Evolutionary conservation across 1,139 yeast genomes (phyloP).

Genomic region (Arxiozyma bovina): DNA sequence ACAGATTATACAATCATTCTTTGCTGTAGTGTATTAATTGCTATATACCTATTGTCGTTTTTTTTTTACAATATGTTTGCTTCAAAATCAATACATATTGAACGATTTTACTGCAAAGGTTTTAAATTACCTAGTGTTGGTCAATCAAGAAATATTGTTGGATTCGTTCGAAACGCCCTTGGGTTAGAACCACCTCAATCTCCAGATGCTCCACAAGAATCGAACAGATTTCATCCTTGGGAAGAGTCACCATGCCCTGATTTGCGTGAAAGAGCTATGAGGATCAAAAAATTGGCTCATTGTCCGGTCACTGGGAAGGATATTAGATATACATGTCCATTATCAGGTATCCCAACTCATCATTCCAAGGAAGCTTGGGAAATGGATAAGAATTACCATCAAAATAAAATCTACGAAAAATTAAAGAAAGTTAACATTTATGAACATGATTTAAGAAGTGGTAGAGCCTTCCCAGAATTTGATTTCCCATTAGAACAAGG

Average conservation of each 20-base stretch:
- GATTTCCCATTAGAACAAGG: slow-evolving; percentile 83
- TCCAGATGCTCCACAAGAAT: slow-evolving; percentile 54
- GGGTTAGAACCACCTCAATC: slow-evolving; percentile 58
- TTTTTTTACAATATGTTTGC: neutral
- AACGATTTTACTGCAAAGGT: neutral
- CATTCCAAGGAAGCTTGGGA: slow-evolving; percentile 88
- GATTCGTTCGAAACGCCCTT: slow-evolving; percentile 46
- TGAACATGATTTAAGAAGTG: slow-evolving; percentile 92
- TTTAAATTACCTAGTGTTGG: neutral
- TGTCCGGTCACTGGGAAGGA: slow-evolving; percentile 86
- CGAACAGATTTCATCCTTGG: slow-evolving; percentile 72
- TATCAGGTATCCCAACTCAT: slow-evolving; percentile 95
- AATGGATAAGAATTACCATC: slow-evolving; percentile 64
- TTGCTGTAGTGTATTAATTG: neutral
- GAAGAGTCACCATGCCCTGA: slow-evolving; percentile 88
- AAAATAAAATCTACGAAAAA: slow-evolving; percentile 55
- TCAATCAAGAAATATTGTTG: slow-evolving; percentile 13
- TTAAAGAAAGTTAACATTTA: slow-evolving; percentile 82
- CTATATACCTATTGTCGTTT: too few species aligned
- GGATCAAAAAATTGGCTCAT: slow-evolving; percentile 75
- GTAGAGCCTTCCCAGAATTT: slow-evolving; percentile 90
- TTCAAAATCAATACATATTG: slow-evolving; percentile 1
- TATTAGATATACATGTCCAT: slow-evolving; percentile 82
- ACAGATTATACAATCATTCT: neutral
- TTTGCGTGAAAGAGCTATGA: slow-evolving; percentile 83